Conservation (phyloP, 2,329 filamentous ascomycete genomes). For the Exophiala sp. region DNA sequence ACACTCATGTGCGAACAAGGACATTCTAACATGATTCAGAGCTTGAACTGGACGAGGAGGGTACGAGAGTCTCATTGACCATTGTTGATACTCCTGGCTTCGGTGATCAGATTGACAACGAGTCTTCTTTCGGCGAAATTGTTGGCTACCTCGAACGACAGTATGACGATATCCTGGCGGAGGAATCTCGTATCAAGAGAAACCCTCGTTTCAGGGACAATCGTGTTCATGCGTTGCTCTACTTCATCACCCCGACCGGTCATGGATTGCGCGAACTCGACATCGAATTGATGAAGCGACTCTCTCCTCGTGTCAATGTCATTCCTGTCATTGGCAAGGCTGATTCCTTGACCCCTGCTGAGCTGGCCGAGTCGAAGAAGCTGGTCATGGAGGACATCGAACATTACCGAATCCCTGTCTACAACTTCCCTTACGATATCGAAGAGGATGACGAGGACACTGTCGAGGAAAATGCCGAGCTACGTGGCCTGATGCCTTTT, state of each 20-base stretch:
- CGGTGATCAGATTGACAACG: conserved; percentile 98
- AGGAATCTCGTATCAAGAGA: conserved; percentile 99
- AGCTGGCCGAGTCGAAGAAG: conserved; percentile 99
- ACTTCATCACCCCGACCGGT: conserved; percentile 98
- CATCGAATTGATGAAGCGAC: conserved; percentile 99
- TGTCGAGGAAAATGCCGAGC: conserved; percentile 97
- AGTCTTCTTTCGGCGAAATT: conserved; percentile 98
- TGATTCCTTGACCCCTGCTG: conserved; percentile 91
- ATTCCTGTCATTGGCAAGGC: conserved; percentile 99
- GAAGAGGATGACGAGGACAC: conserved; percentile 99
- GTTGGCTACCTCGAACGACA: conserved; percentile 97
- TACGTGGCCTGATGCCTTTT: conserved; percentile 96
- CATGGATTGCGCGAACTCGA: conserved; percentile 97
- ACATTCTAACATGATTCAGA: conserved; percentile 52
- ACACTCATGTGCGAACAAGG: not conserved
- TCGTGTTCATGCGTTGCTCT: conserved; percentile 94
- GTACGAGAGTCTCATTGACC: conserved; percentile 94
- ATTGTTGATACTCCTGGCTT: conserved; percentile 99
- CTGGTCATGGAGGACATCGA: conserved; percentile 99
- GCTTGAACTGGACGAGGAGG: conserved; percentile 95
- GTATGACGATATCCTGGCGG: conserved; percentile 98
- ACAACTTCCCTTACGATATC: conserved; percentile 99
- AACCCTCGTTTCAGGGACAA: conserved; percentile 99
- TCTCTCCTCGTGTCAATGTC: conserved; percentile 96
- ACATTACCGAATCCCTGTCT: conserved; percentile 98